Base-by-base conservation (phyloP, 75 land plant species). In the Adiantum capillusveneris region DNA sequence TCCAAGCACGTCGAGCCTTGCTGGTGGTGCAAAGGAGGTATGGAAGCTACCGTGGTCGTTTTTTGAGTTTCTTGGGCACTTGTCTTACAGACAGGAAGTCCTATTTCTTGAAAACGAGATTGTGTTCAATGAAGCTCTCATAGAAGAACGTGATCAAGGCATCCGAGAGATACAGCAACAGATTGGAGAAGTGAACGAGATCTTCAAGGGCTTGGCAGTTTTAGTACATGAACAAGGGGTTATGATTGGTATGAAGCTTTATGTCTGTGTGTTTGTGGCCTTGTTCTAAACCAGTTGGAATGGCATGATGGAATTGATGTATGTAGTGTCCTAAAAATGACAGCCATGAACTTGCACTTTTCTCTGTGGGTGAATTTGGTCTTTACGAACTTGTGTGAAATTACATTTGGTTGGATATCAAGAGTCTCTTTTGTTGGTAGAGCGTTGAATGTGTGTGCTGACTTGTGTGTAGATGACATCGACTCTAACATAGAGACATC, bases 101-200 rank as follows among this genome's bases (percentile, higher is more conserved):
- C 14, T 84, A 58, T 70, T 69, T 13, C 44, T 86, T 60, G 87
- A 76, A 43, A 77, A 80, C 79, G 80, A 88, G 62, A 67, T 81
- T 34, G 64, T 63, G 1, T 81, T 73, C 31, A 86, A 90, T 73
- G 91, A 83, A 49, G 91, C 87, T 51, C 70, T 84, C 44, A 90
- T 90, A 66, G 96, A 90, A 62, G 96, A 90, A 67, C 65, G 87
- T 61, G 88, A 86, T 2, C 96, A 86, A 51, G 96, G 96, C 31
- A 90, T 90, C 14, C 72, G 76, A 52, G 96, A 90, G 56, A 81
- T 90, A 34, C 91, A 86, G 34, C 70, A 90, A 31, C 96, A 90
- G 64, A 87, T 90, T 74, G 74, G 78, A 42, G 91, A 90, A 52
- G 96, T 87, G 27, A 83, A 82, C 67, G 96, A 84, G 59, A 87